Conservation (phyloP, 345 rosid species). For the Physaria fendleri region DNA sequence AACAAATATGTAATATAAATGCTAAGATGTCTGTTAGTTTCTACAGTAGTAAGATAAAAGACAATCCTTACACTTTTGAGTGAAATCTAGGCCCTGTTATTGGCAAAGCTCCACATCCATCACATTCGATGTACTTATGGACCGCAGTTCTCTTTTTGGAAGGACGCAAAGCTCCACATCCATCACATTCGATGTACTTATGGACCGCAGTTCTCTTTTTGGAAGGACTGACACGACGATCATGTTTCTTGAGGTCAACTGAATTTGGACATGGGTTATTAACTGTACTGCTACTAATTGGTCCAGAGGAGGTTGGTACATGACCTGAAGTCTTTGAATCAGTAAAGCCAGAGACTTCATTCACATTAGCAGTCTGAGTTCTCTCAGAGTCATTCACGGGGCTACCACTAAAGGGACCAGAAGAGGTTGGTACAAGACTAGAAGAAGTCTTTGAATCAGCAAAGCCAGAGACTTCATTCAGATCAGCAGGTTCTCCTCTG, state of each 20-base stretch:
- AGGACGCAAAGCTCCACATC: constrained; percentile 69
- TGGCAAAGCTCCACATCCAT: constrained; percentile 85
- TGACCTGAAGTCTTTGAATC: constrained; percentile 7
- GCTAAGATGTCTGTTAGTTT: background rate
- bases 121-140: constrained; percentile 85
- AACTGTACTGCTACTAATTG: constrained; percentile 45
- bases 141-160: constrained; percentile 35
- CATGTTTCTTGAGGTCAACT: background rate
- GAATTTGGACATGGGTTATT: constrained; percentile 7
- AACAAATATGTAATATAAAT: background rate
- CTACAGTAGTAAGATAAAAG: background rate
- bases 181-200: constrained; percentile 80
- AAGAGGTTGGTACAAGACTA: constrained; percentile 4
- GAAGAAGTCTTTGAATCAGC: constrained; percentile 10
- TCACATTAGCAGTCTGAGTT: background rate
- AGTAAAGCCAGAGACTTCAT: constrained; percentile 11
- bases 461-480: constrained; percentile 8
- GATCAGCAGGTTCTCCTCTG: constrained; percentile 12
- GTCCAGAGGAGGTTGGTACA: constrained; percentile 20
- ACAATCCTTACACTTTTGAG: constrained; percentile 74
- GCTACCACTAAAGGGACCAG: constrained; percentile 49
- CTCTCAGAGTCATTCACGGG: constrained; percentile 21
- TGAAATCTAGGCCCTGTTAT: constrained; percentile 83
- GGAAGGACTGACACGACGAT: constrained; percentile 3
- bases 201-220: constrained; percentile 58